Percentiles rank a stretch among this genome's conserved stretches.
Evolutionary conservation across 139 green algal genomes (phyloP).

Genomic region (Chlamydomonas schloesseri): DNA sequence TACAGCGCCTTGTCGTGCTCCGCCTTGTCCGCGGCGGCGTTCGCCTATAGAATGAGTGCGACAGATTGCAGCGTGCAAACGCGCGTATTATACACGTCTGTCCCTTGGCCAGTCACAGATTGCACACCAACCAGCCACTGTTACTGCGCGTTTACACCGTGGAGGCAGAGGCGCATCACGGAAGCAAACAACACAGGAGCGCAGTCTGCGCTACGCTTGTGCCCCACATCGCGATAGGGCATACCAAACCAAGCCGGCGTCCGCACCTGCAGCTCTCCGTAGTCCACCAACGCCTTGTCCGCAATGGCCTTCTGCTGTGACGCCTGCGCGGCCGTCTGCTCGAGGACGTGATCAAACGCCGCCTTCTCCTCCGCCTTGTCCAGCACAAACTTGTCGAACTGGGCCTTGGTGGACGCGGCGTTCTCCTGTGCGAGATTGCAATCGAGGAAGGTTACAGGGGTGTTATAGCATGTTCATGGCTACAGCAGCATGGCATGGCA

Average conservation of each 20-base stretch:
- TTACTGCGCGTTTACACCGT: neutral
- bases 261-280: constrained; percentile 5
- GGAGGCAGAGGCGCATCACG: neutral
- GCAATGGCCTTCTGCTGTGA: constrained; percentile 28
- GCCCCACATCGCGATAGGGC: no score
- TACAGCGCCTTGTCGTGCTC: constrained; percentile 18
- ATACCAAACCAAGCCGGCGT: no score
- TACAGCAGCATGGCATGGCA: no score
- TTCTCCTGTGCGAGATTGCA: neutral
- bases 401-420: neutral
- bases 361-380: constrained; percentile 48
- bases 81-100: no score
- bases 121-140: no score
- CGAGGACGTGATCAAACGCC: constrained; percentile 20
- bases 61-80: no score
- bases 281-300: constrained; percentile 28
- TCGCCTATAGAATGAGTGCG: no score
- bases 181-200: no score
- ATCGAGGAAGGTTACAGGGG: no score
- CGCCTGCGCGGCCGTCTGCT: neutral
- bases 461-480: no score
- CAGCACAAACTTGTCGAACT: constrained; percentile 39
- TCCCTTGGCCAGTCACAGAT: no score
- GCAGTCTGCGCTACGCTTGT: no score
- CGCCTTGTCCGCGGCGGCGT: constrained; percentile 6